Evolutionary conservation across 1,139 yeast genomes (phyloP), one percentile per base, ranked within the genome.

Genomic region (Geotrichum bryndzae): DNA sequence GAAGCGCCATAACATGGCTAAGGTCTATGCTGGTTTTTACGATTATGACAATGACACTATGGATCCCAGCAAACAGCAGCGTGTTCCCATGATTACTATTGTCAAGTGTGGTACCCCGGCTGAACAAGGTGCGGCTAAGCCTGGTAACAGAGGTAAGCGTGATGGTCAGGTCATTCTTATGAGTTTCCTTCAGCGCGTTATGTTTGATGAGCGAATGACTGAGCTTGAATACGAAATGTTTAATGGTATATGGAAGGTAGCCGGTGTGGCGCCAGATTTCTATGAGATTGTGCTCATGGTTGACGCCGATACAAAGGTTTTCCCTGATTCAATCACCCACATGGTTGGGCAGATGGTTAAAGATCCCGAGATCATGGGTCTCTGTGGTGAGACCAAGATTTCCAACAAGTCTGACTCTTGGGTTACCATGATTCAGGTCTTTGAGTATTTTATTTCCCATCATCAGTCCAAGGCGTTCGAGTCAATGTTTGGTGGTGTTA

Each of bases 131-230:
- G 77, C 86, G 6, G 81, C 95, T n/a, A 94, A 94, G 72, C 97
- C 98, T 13, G 99, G 99, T 70, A 94, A 94, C 75, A 86, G 99
- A 79, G 99, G 99, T 76, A 94, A 94, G 75, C 89, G 99, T 77
- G 99, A 94, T 75, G 90, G 97, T 29, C 99, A 94, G 75, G 87
- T 94, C 65, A 87, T 94, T 65, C 79, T 94, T 70, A 94, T 94
- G 99, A 85, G 94, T 0, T 92, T 92, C 75, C 80, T 94, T 70
- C 97, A 92, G 77, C 88, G 86, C 69, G 85, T 92, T 29, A 90
- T 94, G 75, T 94, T 92, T 75, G 96, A 94, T 73, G 98, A 94
- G 76, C 87, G 98, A 78, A 94, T 94, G 98, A 89, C 98, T 1
- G 90, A 88, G 69, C 83, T 94, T 64, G 98, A 94, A 69, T 91